Conservation (phyloP, 116 monocot species). For the Dioscorea cayenensis region DNA sequence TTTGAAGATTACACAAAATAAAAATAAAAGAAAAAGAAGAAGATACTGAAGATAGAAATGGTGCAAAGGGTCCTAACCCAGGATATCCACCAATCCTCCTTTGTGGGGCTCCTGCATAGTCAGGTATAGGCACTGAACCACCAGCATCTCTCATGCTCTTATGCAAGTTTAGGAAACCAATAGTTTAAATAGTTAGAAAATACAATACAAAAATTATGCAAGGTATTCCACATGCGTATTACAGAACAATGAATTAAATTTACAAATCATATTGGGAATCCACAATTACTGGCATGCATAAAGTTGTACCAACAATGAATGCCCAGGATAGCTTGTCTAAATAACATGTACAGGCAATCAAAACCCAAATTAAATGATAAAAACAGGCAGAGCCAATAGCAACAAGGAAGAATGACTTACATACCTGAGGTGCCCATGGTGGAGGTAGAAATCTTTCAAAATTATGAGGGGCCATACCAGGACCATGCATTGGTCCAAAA, state of each 20-base stretch:
- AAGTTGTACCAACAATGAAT: neutral
- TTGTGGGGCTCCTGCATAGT: slow-evolving; percentile 43
- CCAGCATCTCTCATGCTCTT: slow-evolving; percentile 55
- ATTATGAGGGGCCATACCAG: slow-evolving; percentile 22
- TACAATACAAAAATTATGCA: neutral
- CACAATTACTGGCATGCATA: neutral
- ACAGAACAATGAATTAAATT: neutral
- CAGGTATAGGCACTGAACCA: slow-evolving; percentile 46
- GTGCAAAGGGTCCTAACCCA: slow-evolving; percentile 37
- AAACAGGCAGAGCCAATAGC: neutral
- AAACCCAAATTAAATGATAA: neutral
- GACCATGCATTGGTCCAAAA: slow-evolving; percentile 27
- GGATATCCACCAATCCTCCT: slow-evolving; percentile 58
- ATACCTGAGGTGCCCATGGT: slow-evolving; percentile 67
- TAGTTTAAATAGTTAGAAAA: neutral
- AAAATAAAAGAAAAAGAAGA: neutral
- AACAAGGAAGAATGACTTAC: neutral
- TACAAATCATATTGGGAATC: neutral
- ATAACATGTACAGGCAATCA: neutral
- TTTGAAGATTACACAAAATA: neutral
- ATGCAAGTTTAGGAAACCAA: neutral
- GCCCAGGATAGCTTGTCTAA: neutral
- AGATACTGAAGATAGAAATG: neutral
- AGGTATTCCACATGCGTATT: neutral
- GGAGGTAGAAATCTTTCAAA: slow-evolving; percentile 38